Evolutionary conservation across 2,329 filamentous ascomycete species (phyloP).

Genomic region (Scortechinia acanthostroma): DNA sequence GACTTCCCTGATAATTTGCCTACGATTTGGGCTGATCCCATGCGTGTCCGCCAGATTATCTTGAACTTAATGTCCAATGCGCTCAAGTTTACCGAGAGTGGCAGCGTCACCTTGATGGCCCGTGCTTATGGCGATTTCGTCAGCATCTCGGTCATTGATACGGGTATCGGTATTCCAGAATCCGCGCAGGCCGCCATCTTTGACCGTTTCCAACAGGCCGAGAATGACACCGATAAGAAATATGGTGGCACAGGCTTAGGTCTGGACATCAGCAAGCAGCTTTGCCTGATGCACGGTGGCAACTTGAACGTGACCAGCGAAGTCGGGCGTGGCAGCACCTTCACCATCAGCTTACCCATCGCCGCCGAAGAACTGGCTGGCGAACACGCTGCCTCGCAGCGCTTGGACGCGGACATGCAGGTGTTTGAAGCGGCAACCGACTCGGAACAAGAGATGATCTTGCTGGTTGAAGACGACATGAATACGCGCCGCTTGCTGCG

Average conservation of each 20-base stretch:
- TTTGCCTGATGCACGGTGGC: background rate
- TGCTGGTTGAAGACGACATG: too few relatives aligned
- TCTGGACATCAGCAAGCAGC: background rate
- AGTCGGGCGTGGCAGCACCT: background rate
- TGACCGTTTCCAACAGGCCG: background rate
- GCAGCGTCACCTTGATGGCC: background rate
- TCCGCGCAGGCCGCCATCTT: background rate
- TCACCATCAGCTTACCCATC: background rate
- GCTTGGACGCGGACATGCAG: too few relatives aligned
- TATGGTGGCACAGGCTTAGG: background rate
- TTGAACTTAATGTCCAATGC: constrained; percentile 28
- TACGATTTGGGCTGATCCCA: constrained; percentile 62
- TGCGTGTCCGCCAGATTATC: constrained; percentile 59
- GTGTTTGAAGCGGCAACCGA: too few relatives aligned
- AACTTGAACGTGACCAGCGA: background rate
- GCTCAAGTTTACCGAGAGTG: background rate
- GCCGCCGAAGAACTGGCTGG: too few relatives aligned
- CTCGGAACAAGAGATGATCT: too few relatives aligned
- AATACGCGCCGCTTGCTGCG: too few relatives aligned
- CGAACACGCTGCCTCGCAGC: too few relatives aligned
- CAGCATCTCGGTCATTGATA: background rate
- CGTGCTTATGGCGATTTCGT: background rate
- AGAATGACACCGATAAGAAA: background rate
- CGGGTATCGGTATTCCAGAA: background rate
- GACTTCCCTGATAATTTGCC: constrained; percentile 65